Conservation (phyloP, 805 yeast species). For the Pichia insulana region DNA sequence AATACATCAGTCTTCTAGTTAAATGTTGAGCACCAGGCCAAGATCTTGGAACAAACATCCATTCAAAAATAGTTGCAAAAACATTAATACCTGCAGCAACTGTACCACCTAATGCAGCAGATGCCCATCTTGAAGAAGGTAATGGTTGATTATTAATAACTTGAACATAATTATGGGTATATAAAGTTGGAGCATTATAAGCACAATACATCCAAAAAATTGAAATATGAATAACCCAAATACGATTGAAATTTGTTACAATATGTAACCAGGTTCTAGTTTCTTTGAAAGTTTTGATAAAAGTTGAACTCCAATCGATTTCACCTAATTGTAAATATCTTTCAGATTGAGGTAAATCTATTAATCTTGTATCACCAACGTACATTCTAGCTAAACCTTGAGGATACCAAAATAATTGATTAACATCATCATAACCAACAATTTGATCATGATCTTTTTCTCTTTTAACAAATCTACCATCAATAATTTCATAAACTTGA, state of each 20-base stretch:
- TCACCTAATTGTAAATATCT: slow-evolving; percentile 87
- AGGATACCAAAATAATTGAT: slow-evolving; percentile 98
- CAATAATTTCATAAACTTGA: slow-evolving; percentile 73
- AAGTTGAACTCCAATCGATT: slow-evolving; percentile 83
- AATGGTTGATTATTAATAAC: slow-evolving; percentile 78
- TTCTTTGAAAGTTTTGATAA: slow-evolving; percentile 93
- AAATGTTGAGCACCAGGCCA: slow-evolving; percentile 99
- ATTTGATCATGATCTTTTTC: slow-evolving; percentile 75
- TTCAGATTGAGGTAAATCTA: slow-evolving; percentile 83
- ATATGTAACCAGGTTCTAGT: slow-evolving; percentile 96
- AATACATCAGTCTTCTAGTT: slow-evolving; percentile 74
- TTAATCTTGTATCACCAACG: slow-evolving; percentile 81
- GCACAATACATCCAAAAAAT: slow-evolving; percentile 93
- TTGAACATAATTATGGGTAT: slow-evolving; percentile 81
- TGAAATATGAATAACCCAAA: slow-evolving; percentile 90
- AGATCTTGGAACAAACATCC: slow-evolving; percentile 93
- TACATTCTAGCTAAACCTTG: slow-evolving; percentile 94
- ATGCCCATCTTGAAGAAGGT: slow-evolving; percentile 86
- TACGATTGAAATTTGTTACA: slow-evolving; percentile 92
- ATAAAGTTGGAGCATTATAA: slow-evolving; percentile 83
- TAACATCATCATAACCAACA: slow-evolving; percentile 95
- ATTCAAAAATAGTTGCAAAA: slow-evolving; percentile 81
- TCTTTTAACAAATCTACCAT: slow-evolving; percentile 77
- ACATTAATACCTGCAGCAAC: slow-evolving; percentile 78
- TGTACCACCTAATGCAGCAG: slow-evolving; percentile 87